A percentile compares a stretch with the other conserved stretches of the same genome.
These are phyloP conservation scores for Trichoderma sp. DNA, from an alignment of 2,329 filamentous ascomycete species.

Conservation along the genomic window DNA sequence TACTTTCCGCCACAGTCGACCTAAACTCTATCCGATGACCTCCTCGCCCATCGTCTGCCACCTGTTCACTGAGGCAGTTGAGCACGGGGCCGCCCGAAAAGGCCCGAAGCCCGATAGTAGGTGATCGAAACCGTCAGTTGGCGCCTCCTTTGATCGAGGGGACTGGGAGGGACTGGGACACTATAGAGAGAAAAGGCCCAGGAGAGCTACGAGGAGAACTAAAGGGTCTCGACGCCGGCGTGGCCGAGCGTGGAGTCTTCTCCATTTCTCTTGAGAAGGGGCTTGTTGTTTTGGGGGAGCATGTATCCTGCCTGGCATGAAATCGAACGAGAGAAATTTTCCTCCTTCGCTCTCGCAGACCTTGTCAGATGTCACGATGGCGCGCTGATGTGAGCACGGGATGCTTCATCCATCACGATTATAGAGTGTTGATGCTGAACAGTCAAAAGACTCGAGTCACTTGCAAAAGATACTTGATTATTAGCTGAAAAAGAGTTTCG, in stretches of 20 bases:
- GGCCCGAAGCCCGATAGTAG: constrained; percentile 14
- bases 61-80: not conserved
- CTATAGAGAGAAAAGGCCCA: not conserved
- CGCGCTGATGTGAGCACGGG: constrained; percentile 10
- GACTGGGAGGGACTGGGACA: not conserved
- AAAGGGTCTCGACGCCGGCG: constrained; percentile 2
- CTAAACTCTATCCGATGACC: not conserved
- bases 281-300: not conserved
- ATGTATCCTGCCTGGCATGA: not conserved
- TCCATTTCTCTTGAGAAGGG: not conserved
- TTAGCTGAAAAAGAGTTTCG: constrained; percentile 11
- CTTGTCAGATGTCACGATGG: not conserved
- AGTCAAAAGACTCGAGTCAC: not conserved
- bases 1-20: not conserved
- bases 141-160: not conserved
- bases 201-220: not conserved
- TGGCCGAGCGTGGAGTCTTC: not conserved
- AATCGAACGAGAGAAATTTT: not conserved
- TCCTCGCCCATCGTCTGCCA: not conserved
- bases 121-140: not conserved
- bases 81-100: constrained; percentile 17
- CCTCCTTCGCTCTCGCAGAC: not conserved
- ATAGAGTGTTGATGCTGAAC: not conserved
- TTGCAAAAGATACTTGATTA: not conserved
- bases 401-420: not conserved